Base-by-base conservation (phyloP, 495 filamentous ascomycete species). In the Aspergillus panamensis region DNA sequence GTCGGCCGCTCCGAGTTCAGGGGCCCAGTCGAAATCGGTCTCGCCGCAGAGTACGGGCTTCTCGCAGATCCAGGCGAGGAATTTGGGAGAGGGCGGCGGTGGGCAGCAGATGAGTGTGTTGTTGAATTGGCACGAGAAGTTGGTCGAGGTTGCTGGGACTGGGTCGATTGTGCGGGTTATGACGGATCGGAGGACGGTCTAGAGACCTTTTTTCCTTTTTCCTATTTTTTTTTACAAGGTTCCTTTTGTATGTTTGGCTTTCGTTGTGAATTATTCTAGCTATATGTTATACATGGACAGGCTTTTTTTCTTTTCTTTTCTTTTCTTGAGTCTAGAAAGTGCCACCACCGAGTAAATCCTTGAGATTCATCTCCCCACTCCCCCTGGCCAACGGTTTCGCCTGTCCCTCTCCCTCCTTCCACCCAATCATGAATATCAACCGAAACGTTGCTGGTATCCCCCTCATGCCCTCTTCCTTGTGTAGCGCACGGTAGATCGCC, bases 341-440 rank as follows among this genome's bases (percentile, higher is more conserved):
- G 17, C 78, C 77, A 48, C 80, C 82, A 43, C 86, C 91, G 35
- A 96, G 70, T 16, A 92, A 73, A 75, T 96, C 90, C 70, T 92
- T 92, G 49, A 97, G 73, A 71, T 83, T 92, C 19, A 93, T 68
- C 67, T 93, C 77, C 12, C 89, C 92, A 61, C 83, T 96, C 1
- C 95, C 95, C 58, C 95, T 82, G 58, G 82, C 69, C 61, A 97
- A 72, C 31, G 95, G 92, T 74, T 92, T 75, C 44, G 83, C 72
- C 74, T 97, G 92, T 48, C 85, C 80, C 29, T 80, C 78, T 0
- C 87, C 87, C 63, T 93, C 89, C 71, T 93, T 95, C 95, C 95
- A 99, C 16, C 95, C 95, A 75, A 99, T 97, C 91, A 97, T 93
- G 68, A 90, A 94, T 53, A 96, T 95, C 59, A 94, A 77, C 55